Evolutionary conservation across 2,329 filamentous ascomycete species (phyloP).

Genomic region (Emergomyces orientalis): DNA sequence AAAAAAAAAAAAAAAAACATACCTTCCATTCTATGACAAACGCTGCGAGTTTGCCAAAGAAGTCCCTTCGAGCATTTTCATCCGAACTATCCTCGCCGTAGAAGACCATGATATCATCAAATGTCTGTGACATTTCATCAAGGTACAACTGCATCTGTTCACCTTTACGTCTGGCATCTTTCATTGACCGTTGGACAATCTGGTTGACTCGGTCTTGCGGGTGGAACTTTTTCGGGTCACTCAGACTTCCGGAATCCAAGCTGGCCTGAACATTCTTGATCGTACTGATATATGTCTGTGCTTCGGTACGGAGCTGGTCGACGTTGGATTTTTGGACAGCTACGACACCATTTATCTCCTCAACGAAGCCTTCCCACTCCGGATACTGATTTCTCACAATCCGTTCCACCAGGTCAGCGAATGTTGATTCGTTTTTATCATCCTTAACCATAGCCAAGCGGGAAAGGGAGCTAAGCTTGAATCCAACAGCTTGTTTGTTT

Average conservation of each 20-base stretch:
- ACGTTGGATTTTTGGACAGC: slow-evolving; percentile 84
- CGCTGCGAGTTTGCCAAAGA: slow-evolving; percentile 84
- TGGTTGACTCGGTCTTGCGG: slow-evolving; percentile 90
- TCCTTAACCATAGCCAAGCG: slow-evolving; percentile 97
- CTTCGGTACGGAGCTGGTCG: slow-evolving; percentile 78
- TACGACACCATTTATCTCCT: slow-evolving; percentile 74
- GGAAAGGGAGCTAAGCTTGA: slow-evolving; percentile 92
- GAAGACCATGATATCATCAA: slow-evolving; percentile 91
- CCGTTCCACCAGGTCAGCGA: slow-evolving; percentile 90
- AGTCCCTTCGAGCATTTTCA: slow-evolving; percentile 86
- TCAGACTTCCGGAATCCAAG: slow-evolving; percentile 85
- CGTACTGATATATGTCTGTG: slow-evolving; percentile 87
- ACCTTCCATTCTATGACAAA: slow-evolving; percentile 91
- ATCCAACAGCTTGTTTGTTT: slow-evolving; percentile 94
- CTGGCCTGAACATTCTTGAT: slow-evolving; percentile 89
- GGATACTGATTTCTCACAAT: slow-evolving; percentile 95
- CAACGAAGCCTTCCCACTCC: slow-evolving; percentile 81
- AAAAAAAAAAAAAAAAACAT: slow-evolving; percentile 19
- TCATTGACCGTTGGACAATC: slow-evolving; percentile 88
- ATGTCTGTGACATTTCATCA: slow-evolving; percentile 83
- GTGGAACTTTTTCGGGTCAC: slow-evolving; percentile 95
- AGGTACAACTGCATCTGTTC: slow-evolving; percentile 91
- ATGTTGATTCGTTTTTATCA: slow-evolving; percentile 94
- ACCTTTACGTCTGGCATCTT: slow-evolving; percentile 88
- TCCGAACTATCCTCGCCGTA: slow-evolving; percentile 91